phyloP scores from a whole-genome alignment of 1,284 basidiomycete genomes.

The Sporisorium exsertum region DNA sequence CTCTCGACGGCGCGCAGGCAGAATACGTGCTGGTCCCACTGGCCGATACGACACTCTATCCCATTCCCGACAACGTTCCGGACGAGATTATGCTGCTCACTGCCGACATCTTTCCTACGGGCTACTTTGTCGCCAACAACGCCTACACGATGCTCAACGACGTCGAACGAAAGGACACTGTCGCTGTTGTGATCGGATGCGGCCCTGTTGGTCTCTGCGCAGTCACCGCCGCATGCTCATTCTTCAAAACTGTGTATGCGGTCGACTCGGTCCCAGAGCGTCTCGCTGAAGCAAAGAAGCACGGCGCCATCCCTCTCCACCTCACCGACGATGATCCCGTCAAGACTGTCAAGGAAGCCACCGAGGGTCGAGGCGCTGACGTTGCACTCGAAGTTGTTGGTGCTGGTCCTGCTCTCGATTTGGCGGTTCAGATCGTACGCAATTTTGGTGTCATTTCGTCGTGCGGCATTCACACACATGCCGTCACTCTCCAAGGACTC shows the following conservation, averaged over 20 bases:
- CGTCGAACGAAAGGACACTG: slow-evolving; percentile 52
- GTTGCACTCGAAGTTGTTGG: slow-evolving; percentile 79
- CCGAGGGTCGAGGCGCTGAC: slow-evolving; percentile 71
- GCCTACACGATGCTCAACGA: slow-evolving; percentile 70
- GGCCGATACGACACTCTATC: slow-evolving; percentile 83
- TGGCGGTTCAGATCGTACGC: slow-evolving; percentile 82
- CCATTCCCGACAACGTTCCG: slow-evolving; percentile 72
- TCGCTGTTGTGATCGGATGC: slow-evolving; percentile 68
- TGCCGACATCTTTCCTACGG: slow-evolving; percentile 74
- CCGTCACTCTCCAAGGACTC: slow-evolving; percentile 69
- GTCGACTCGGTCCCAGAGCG: slow-evolving; percentile 67
- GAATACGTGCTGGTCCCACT: slow-evolving; percentile 83
- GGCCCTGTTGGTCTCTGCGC: slow-evolving; percentile 72
- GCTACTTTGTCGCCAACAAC: slow-evolving; percentile 78
- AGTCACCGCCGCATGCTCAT: slow-evolving; percentile 70
- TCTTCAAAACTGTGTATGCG: slow-evolving; percentile 69
- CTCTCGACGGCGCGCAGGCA: slow-evolving; percentile 84
- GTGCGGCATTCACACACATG: slow-evolving; percentile 76
- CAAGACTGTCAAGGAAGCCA: slow-evolving; percentile 51
- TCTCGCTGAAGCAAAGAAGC: slow-evolving; percentile 64
- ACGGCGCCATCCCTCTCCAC: slow-evolving; percentile 63
- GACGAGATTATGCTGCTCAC: slow-evolving; percentile 73
- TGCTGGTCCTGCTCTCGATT: slow-evolving; percentile 77
- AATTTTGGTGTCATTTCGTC: slow-evolving; percentile 83
- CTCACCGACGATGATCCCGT: slow-evolving; percentile 52